phyloP scores from a whole-genome alignment of 1,284 basidiomycete species.

The Fomitopsis schrenkii region DNA sequence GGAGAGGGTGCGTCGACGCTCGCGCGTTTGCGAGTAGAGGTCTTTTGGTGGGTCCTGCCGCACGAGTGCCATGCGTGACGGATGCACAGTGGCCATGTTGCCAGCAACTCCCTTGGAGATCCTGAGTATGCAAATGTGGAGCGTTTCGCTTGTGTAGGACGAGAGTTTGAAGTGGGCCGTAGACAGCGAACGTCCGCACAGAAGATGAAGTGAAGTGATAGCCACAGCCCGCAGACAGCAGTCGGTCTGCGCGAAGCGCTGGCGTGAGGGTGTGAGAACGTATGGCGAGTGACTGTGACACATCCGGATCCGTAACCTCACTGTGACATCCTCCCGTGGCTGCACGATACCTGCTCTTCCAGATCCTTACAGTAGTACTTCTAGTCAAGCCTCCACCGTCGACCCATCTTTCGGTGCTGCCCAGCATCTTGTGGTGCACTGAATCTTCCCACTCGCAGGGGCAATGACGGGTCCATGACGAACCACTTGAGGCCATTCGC shows the following conservation, averaged over 20 bases:
- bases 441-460: too few relatives aligned
- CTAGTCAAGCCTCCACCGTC: too few relatives aligned
- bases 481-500: too few relatives aligned
- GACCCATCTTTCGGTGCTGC: too few relatives aligned
- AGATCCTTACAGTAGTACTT: too few relatives aligned
- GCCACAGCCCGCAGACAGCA: not conserved
- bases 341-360: too few relatives aligned
- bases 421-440: too few relatives aligned
- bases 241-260: not conserved
- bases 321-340: too few relatives aligned
- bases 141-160: not conserved
- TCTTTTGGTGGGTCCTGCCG: slow-evolving; percentile 33
- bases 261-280: not conserved
- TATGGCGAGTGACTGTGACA: not conserved
- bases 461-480: too few relatives aligned
- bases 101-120: not conserved
- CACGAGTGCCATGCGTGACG: slow-evolving; percentile 56
- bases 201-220: not conserved
- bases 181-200: not conserved
- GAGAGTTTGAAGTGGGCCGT: not conserved
- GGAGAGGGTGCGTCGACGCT: slow-evolving; percentile 27
- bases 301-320: too few relatives aligned
- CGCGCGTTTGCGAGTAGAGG: slow-evolving; percentile 7
- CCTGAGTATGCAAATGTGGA: not conserved
- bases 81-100: slow-evolving; percentile 59